Base-by-base conservation (phyloP, 73 alveolate species). In the Effrenium voratum region DNA sequence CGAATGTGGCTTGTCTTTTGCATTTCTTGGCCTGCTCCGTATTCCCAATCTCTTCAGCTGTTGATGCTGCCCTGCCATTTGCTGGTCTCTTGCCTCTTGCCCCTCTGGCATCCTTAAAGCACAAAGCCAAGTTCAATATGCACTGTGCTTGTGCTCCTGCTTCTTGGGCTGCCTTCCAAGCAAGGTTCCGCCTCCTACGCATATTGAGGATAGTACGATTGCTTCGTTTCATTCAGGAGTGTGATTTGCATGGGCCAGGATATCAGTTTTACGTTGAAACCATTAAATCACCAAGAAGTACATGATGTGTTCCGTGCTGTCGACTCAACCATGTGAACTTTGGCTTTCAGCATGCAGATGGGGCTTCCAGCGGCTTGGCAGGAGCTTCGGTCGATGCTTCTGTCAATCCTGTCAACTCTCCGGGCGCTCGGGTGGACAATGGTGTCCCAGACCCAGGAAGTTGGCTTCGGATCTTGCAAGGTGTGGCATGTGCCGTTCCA, bases 401-500 rank as follows among this genome's bases (percentile, higher is more conserved):
- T 90, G 46, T 90, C 96, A 28, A 90, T 90, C 28, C 46, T 90
- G 44, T 90, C 96, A 3, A 90, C 96, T 32, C 46, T 90, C 52
- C 72, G 96, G 32, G 96, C 96, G 4, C 79, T 90, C 52, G 96
- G 96, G 41, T 90, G 96, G 96, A 90, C 96, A 5, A 90, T 90
- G 96, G 96, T 90, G 96, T 55, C 32, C 2, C 94, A 2, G 30
- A 84, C 60, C 72, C 47, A 32, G 72, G 30, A 19, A 10, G 0
- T 3, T 80, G 70, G n/a, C n/a, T 43, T 6, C n/a, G 30, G 60
- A 1, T 30, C 46, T n/a, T n/a, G 63, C 63, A 12, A 52, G 63
- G 26, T 52, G 63, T 8, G 19, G 63, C 63, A 52, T 19, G 26
- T 12, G 63, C 63, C 8, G 63, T 19, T 12, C 26, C 63, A 52